Conservation (phyloP, 345 rosid species). For the Gossypium sturtianum region DNA sequence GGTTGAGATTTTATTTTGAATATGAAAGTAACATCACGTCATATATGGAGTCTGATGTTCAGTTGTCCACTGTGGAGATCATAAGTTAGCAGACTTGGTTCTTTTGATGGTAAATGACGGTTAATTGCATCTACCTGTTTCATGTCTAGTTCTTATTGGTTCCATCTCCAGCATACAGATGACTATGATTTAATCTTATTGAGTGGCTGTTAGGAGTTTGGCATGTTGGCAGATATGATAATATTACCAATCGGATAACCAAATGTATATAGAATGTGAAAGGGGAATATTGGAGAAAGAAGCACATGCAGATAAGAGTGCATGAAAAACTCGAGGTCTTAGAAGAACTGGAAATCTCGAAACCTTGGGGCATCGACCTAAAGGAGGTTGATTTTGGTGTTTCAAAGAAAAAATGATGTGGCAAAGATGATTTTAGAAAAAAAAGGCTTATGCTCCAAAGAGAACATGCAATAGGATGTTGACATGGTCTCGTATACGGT, state of each 20-base stretch:
- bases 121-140: neutral
- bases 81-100: neutral
- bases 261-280: neutral
- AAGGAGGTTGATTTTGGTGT: neutral
- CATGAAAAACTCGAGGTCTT: neutral
- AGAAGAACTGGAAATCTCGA: neutral
- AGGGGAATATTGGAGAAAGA: neutral
- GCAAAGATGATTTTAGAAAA: neutral
- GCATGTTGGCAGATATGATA: neutral
- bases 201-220: neutral
- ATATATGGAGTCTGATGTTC: neutral
- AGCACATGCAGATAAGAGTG: neutral
- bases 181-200: neutral
- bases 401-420: neutral
- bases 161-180: neutral
- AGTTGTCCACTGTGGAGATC: neutral
- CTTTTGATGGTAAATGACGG: neutral
- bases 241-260: neutral
- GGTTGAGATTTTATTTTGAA: neutral
- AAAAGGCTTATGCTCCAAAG: neutral
- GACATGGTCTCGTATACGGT: neutral
- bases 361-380: neutral
- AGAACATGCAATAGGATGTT: slow-evolving; percentile 1
- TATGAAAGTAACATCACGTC: neutral
- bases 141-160: neutral